Evolutionary conservation across 2,329 filamentous ascomycete genomes (phyloP).

Genomic region (Fusarium tuaranense): DNA sequence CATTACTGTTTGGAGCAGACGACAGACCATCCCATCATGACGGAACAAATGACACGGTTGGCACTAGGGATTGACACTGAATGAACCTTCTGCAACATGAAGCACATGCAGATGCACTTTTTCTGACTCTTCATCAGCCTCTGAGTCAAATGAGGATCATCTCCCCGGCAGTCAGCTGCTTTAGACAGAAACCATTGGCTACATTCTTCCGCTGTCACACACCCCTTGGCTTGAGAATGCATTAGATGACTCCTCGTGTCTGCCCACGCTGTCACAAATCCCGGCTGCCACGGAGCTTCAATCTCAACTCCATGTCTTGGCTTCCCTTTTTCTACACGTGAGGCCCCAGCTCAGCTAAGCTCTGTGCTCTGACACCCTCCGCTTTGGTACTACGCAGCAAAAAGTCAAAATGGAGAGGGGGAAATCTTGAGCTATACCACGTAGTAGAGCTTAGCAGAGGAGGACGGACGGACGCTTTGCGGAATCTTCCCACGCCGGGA

Average conservation of each 20-base stretch:
- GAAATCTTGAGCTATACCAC: not conserved
- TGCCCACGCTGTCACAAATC: slow-evolving; percentile 32
- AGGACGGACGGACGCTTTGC: not conserved
- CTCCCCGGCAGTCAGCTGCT: slow-evolving; percentile 30
- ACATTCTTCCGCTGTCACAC: slow-evolving; percentile 27
- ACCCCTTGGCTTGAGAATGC: slow-evolving; percentile 22
- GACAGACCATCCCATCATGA: not conserved
- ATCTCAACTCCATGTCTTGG: slow-evolving; percentile 9
- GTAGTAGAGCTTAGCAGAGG: not conserved
- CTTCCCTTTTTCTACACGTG: slow-evolving; percentile 23
- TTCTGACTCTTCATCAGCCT: slow-evolving; percentile 24
- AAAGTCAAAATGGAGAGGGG: not conserved
- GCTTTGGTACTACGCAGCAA: not conserved
- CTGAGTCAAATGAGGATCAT: slow-evolving; percentile 36
- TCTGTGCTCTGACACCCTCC: not conserved
- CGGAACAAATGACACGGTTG: not conserved
- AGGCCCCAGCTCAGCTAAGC: slow-evolving; percentile 9
- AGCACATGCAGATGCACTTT: slow-evolving; percentile 22
- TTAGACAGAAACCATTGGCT: slow-evolving; percentile 23
- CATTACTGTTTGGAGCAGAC: slow-evolving; percentile 30
- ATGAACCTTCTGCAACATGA: slow-evolving; percentile 29
- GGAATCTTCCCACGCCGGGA: not conserved
- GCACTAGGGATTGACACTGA: not conserved
- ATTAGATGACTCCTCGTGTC: slow-evolving; percentile 34
- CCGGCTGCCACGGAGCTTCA: slow-evolving; percentile 32